These are phyloP conservation scores for Coccinonectria pachysandricola DNA, from an alignment of 2,329 filamentous ascomycete genomes.

Conservation along the genomic window DNA sequence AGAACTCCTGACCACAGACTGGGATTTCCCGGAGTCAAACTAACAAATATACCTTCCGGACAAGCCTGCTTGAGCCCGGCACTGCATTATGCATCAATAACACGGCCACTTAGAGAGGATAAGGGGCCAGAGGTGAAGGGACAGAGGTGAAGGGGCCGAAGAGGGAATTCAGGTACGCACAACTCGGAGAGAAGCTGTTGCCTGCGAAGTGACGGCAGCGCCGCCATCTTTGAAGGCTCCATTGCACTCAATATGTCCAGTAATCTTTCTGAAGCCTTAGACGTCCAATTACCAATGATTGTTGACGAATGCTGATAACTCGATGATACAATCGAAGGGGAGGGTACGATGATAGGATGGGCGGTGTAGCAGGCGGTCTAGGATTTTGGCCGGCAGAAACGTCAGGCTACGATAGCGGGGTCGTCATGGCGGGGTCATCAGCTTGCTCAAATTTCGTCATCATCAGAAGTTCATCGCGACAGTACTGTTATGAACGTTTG, in stretches of 20 bases:
- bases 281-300: no score
- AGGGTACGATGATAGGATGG: slow-evolving; percentile 4
- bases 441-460: no score
- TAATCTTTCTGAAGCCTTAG: no score
- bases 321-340: no score
- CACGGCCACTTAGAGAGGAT: slow-evolving; percentile 2
- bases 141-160: no score
- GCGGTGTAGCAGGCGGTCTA: slow-evolving; percentile 19
- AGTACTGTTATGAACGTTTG: slow-evolving; percentile 1
- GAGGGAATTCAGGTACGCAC: slow-evolving; percentile 38
- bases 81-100: slow-evolving; percentile 37
- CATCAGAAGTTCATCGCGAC: no score
- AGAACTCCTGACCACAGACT: slow-evolving; percentile 83
- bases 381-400: slow-evolving; percentile 18
- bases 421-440: slow-evolving; percentile 12
- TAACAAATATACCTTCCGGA: slow-evolving; percentile 80
- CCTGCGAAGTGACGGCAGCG: slow-evolving; percentile 49
- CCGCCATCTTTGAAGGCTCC: slow-evolving; percentile 33
- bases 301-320: no score
- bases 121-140: slow-evolving; percentile 1
- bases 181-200: slow-evolving; percentile 77
- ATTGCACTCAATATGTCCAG: no score
- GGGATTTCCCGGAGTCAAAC: slow-evolving; percentile 69
- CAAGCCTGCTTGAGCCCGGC: slow-evolving; percentile 71
- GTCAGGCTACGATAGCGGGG: slow-evolving; percentile 12